Base-by-base conservation (phyloP, 768 basidiomycete genomes). In the Hirschioporus abietinus region DNA sequence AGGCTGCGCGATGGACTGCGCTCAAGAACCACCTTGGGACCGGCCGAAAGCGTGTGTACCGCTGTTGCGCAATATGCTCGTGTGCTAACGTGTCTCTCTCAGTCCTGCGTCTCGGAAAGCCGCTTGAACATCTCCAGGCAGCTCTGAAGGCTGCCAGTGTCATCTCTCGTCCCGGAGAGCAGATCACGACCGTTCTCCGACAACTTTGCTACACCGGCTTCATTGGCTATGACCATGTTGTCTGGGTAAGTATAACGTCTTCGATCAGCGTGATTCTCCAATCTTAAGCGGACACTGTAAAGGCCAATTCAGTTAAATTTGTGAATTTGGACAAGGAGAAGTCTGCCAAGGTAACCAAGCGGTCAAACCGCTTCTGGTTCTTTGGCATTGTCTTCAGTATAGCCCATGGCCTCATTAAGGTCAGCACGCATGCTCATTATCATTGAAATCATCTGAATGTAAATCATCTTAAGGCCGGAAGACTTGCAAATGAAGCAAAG, bases 101-200 rank as follows among this genome's bases (percentile, higher is more conserved):
- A 99, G 96, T 97, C 42, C 82, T 99, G 83, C 88, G 97, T 18
- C 81, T 99, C 64, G 94, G 95, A 71, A 96, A 98, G 77, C 95
- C 95, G 8, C 71, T 96, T 69, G 97, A 99, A 74, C 94, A 97
- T 78, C 81, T 96, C 7, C 96, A 99, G 75, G 87, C 93, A 0
- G 95, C 93, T 34, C 79, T 97, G 60, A 89, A 88, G 64, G 88
- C 91, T 23, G 79, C 87, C 2, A 77, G 88, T 27, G 74, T 83
- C 0, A 68, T 85, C 4, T 82, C 82, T 7, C 84, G 88, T 66
- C 70, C 88, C 0, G 78, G 83, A 12, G 93, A 98, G 74, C 89
- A 90, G 68, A 79, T 95, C 65, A 84, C 90, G 0, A 87, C 91
- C 25, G 87, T 97, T 70, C 88, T 84, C 35, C 83, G 93, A 62